Conservation (phyloP, 1,284 basidiomycete genomes). For the Trichosporon ovoides region DNA sequence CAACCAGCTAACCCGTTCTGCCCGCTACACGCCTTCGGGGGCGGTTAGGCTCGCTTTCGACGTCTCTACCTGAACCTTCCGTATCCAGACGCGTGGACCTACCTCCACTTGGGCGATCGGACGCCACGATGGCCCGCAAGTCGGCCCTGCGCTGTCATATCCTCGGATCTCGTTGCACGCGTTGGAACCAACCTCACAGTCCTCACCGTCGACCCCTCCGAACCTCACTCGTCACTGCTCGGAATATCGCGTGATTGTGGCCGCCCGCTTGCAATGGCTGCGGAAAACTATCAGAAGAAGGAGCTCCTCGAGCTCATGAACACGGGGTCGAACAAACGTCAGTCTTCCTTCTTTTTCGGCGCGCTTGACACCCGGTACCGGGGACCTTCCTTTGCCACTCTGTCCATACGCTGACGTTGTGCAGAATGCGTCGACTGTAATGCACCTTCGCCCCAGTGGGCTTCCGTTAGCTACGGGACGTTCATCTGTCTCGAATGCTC, state of each 20-base stretch:
- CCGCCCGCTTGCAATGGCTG: constrained; percentile 43
- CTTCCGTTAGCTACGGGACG: constrained; percentile 60
- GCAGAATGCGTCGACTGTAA: constrained; percentile 68
- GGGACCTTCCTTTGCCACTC: neutral
- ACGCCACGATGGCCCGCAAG: too few species aligned
- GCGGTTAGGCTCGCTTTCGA: too few species aligned
- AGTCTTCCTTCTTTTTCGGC: constrained; percentile 18
- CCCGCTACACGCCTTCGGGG: too few species aligned
- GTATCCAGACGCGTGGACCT: too few species aligned
- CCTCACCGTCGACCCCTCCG: neutral
- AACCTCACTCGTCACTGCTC: neutral
- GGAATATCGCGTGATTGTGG: neutral
- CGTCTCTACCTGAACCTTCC: too few species aligned
- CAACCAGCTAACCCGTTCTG: too few species aligned
- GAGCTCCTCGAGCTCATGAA: constrained; percentile 64
- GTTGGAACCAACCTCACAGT: too few species aligned
- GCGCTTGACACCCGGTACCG: too few species aligned
- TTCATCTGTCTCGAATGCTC: constrained; percentile 90
- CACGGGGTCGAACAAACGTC: constrained; percentile 64
- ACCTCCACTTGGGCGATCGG: too few species aligned
- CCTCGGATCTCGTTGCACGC: too few species aligned
- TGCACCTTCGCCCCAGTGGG: constrained; percentile 87
- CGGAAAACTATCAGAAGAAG: constrained; percentile 61
- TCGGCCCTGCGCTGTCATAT: too few species aligned
- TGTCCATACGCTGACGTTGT: neutral